phyloP scores from a whole-genome alignment of 768 basidiomycete species.

The Calocybe cyanea region DNA sequence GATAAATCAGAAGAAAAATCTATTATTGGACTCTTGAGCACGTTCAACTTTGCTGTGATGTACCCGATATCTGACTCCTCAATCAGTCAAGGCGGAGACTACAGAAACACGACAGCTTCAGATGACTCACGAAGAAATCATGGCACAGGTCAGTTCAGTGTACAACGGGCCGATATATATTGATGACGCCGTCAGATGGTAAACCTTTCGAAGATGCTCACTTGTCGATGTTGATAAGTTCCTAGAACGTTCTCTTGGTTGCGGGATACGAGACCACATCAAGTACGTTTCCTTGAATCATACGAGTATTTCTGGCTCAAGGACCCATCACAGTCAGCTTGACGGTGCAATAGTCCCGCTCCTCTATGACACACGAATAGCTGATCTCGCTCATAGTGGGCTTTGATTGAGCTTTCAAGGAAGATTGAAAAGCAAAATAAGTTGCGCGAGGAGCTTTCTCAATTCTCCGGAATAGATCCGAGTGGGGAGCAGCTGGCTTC shows the following conservation, averaged over 20 bases:
- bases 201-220: not conserved
- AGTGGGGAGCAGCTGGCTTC: constrained; percentile 51
- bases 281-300: constrained; percentile 24
- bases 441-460: constrained; percentile 45
- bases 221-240: not conserved
- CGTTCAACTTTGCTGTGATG: not conserved
- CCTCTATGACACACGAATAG: not conserved
- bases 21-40: constrained; percentile 16
- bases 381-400: constrained; percentile 37
- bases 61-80: not conserved
- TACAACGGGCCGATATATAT: not conserved
- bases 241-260: constrained; percentile 31
- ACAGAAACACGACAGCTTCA: constrained; percentile 21
- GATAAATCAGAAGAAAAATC: constrained; percentile 31
- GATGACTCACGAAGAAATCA: constrained; percentile 38
- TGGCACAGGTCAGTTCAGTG: constrained; percentile 27
- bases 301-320: not conserved
- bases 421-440: constrained; percentile 41
- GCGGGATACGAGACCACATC: constrained; percentile 55
- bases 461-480: constrained; percentile 41
- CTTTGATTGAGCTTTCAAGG: constrained; percentile 50
- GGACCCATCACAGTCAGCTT: constrained; percentile 30
- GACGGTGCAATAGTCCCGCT: constrained; percentile 21
- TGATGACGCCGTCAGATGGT: constrained; percentile 12
- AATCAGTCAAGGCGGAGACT: constrained; percentile 33